A percentile compares a stretch with the other conserved stretches of the same genome.
Conservation (phyloP, 306 rosid species). For the Pyrus betulifolia region DNA sequence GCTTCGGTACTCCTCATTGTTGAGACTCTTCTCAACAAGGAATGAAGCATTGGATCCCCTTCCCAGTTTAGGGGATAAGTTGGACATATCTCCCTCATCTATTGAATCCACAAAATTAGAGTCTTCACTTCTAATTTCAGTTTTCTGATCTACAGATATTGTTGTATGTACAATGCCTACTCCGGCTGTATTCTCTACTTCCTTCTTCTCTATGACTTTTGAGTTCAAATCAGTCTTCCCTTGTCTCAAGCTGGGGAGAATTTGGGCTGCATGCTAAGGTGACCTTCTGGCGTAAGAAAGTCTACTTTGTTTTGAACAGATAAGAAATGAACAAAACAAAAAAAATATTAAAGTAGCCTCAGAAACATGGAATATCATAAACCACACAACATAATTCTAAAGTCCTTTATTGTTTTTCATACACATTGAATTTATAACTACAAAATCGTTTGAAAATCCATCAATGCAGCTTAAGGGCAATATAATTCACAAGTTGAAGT, state of each 20-base stretch:
- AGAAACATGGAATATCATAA: neutral
- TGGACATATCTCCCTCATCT: conserved; percentile 31
- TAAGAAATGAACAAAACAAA: neutral
- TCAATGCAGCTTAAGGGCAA: neutral
- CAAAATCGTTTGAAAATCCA: neutral
- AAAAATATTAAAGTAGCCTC: neutral
- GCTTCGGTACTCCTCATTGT: conserved; percentile 20
- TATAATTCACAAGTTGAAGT: neutral
- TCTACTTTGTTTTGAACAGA: conserved; percentile 27
- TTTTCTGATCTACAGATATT: conserved; percentile 27
- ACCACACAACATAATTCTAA: neutral
- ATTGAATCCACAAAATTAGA: conserved; percentile 35
- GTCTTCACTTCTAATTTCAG: conserved; percentile 14
- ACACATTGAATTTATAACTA: neutral
- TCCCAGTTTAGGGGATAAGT: conserved; percentile 14
- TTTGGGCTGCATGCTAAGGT: conserved; percentile 50
- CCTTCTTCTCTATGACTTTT: conserved; percentile 25
- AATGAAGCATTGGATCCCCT: conserved; percentile 15
- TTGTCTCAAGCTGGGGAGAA: conserved; percentile 33
- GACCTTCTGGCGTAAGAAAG: conserved; percentile 91
- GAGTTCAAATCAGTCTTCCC: conserved; percentile 24
- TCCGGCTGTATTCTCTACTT: conserved; percentile 29
- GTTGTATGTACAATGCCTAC: conserved; percentile 21
- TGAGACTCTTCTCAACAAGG: conserved; percentile 16
- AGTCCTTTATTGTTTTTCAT: neutral